Conservation (phyloP, 441 rosid genomes). For the Gossypium laxum region DNA sequence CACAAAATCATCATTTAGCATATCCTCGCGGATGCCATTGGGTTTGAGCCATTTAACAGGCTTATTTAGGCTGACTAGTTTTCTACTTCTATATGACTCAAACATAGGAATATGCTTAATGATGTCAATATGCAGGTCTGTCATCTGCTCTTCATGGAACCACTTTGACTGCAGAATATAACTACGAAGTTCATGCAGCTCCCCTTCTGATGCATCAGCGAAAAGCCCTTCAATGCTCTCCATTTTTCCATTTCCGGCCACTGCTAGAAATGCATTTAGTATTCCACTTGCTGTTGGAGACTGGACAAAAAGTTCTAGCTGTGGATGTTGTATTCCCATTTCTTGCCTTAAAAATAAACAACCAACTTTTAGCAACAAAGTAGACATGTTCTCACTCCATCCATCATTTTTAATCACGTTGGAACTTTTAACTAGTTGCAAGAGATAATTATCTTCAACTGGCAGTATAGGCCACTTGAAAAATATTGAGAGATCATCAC, state of each 20-base stretch:
- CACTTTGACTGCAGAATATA: slow-evolving; percentile 95
- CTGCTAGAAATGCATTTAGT: slow-evolving; percentile 67
- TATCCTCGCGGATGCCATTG: slow-evolving; percentile 63
- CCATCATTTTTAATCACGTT: slow-evolving; percentile 71
- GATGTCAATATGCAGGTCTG: slow-evolving; percentile 48
- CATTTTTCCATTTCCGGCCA: slow-evolving; percentile 39
- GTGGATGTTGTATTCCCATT: slow-evolving; percentile 70
- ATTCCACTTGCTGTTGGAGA: slow-evolving; percentile 82
- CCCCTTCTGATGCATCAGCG: slow-evolving; percentile 61
- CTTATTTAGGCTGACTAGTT: slow-evolving; percentile 55
- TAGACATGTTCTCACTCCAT: slow-evolving; percentile 95
- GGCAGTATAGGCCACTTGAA: slow-evolving; percentile 96
- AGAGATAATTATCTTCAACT: slow-evolving; percentile 58
- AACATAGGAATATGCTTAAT: slow-evolving; percentile 80
- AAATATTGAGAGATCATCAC: slow-evolving; percentile 83
- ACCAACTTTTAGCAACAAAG: slow-evolving; percentile 79
- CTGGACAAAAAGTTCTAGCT: slow-evolving; percentile 75
- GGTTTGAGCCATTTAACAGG: slow-evolving; percentile 87
- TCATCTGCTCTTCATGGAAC: slow-evolving; percentile 73
- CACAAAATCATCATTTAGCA: slow-evolving; percentile 76
- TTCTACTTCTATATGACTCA: slow-evolving; percentile 75
- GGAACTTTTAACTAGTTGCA: slow-evolving; percentile 67
- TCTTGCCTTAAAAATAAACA: slow-evolving; percentile 70
- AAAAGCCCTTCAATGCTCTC: slow-evolving; percentile 59
- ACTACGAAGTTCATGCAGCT: slow-evolving; percentile 80